phyloP scores from a whole-genome alignment of 2,329 filamentous ascomycete species.

The Talaromyces sp. region DNA sequence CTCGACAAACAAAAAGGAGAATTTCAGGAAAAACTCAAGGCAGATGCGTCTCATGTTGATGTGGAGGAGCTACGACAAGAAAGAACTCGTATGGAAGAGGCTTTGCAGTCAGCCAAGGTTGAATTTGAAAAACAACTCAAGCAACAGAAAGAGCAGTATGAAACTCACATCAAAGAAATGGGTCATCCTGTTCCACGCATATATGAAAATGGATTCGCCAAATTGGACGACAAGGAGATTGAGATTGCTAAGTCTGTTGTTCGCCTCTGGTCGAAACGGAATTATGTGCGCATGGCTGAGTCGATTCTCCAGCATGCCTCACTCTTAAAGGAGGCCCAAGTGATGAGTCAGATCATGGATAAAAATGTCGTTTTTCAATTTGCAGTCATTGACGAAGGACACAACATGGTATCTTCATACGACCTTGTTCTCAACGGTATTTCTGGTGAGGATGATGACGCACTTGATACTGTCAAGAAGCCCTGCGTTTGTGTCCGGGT shows the following conservation, averaged over 20 bases:
- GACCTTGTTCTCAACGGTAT: conserved; percentile 93
- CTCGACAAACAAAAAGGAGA: conserved; percentile 81
- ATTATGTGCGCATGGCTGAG: conserved; percentile 93
- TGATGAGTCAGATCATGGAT: conserved; percentile 95
- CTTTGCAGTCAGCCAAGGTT: conserved; percentile 71
- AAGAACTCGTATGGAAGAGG: conserved; percentile 81
- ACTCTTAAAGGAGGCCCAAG: conserved; percentile 88
- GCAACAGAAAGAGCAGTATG: conserved; percentile 78
- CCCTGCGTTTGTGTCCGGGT: conserved; percentile 89
- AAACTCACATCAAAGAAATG: conserved; percentile 76
- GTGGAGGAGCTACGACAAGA: conserved; percentile 80
- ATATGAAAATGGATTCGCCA: conserved; percentile 42
- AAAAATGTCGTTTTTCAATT: conserved; percentile 95
- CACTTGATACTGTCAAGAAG: conserved; percentile 76
- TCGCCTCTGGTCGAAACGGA: conserved; percentile 74
- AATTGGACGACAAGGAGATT: conserved; percentile 68
- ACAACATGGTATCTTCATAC: conserved; percentile 88
- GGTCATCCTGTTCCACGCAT: conserved; percentile 56
- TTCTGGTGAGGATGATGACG: conserved; percentile 77
- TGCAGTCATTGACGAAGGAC: conserved; percentile 81
- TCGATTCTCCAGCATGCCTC: conserved; percentile 83
- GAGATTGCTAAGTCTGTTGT: conserved; percentile 64
- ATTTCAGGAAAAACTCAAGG: conserved; percentile 74
- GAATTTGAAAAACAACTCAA: conserved; percentile 86
- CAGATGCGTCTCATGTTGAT: conserved; percentile 67